phyloP scores from a whole-genome alignment of 2,329 filamentous ascomycete species.

The Botryotinia narcissicola region DNA sequence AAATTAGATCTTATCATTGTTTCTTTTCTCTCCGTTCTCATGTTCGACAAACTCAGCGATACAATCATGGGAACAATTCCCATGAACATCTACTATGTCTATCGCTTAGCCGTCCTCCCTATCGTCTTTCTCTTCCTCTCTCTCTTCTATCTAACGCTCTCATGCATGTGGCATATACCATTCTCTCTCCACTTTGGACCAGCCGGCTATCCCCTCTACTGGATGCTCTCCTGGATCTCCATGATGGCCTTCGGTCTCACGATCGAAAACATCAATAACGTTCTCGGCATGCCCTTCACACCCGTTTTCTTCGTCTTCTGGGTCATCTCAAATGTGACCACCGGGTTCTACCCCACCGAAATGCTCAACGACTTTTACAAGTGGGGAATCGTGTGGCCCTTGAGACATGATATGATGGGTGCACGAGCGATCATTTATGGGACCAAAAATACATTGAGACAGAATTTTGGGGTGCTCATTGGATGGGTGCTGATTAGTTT shows the following conservation, averaged over 20 bases:
- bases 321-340: slow-evolving; percentile 28
- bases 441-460: slow-evolving; percentile 25
- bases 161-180: slow-evolving; percentile 26
- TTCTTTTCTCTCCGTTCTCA: slow-evolving; percentile 28
- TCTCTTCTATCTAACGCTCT: slow-evolving; percentile 24
- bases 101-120: slow-evolving; percentile 23
- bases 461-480: slow-evolving; percentile 26
- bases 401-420: slow-evolving; percentile 27
- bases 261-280: slow-evolving; percentile 27
- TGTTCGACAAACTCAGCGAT: slow-evolving; percentile 27
- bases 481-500: slow-evolving; percentile 25
- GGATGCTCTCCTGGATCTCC: slow-evolving; percentile 28
- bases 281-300: slow-evolving; percentile 26
- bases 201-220: slow-evolving; percentile 27
- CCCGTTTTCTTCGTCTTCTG: slow-evolving; percentile 30
- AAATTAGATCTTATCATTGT: slow-evolving; percentile 27
- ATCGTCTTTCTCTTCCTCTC: slow-evolving; percentile 25
- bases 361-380: slow-evolving; percentile 26
- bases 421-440: slow-evolving; percentile 26
- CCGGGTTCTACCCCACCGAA: slow-evolving; percentile 27
- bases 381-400: slow-evolving; percentile 26
- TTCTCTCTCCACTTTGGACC: slow-evolving; percentile 25
- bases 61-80: slow-evolving; percentile 27
- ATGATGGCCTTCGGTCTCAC: slow-evolving; percentile 29
- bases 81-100: slow-evolving; percentile 22